phyloP scores from a whole-genome alignment of 2,329 filamentous ascomycete species.

The Didymella arachidicola region DNA sequence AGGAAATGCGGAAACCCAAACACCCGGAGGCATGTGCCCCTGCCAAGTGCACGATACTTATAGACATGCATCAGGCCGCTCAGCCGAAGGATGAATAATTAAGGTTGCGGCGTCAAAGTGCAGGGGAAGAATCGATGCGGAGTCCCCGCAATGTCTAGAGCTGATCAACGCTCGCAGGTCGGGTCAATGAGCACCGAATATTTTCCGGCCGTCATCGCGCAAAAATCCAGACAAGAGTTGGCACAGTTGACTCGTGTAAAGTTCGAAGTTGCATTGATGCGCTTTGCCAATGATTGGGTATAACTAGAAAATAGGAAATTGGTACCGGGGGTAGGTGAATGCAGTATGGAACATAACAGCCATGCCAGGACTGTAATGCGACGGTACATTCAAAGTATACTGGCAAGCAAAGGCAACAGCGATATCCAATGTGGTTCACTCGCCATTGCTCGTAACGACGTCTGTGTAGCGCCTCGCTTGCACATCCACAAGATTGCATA shows the following conservation, averaged over 20 bases:
- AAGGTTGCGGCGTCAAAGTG: background rate
- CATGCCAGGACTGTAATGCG: too few species aligned
- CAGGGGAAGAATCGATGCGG: constrained; percentile 7
- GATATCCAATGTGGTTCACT: too few species aligned
- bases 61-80: background rate
- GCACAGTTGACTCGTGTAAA: background rate
- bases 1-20: background rate
- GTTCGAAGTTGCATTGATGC: background rate
- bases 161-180: constrained; percentile 3
- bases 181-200: constrained; percentile 18
- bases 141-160: constrained; percentile 21
- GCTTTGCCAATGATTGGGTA: background rate
- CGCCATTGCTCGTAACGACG: constrained; percentile 12
- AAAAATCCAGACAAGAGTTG: background rate
- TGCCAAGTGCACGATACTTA: constrained; percentile 16
- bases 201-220: constrained; percentile 11
- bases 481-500: background rate
- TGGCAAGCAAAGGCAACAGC: background rate
- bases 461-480: constrained; percentile 4
- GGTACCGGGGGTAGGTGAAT: background rate
- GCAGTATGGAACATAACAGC: background rate
- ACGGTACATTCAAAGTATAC: background rate
- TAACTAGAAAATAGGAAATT: background rate
- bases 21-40: background rate
- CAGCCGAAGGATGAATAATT: background rate